A percentile compares a stretch with the other conserved stretches of the same genome.
Conservation (phyloP, 305 asterid species). For the Ilex paraguariensis region DNA sequence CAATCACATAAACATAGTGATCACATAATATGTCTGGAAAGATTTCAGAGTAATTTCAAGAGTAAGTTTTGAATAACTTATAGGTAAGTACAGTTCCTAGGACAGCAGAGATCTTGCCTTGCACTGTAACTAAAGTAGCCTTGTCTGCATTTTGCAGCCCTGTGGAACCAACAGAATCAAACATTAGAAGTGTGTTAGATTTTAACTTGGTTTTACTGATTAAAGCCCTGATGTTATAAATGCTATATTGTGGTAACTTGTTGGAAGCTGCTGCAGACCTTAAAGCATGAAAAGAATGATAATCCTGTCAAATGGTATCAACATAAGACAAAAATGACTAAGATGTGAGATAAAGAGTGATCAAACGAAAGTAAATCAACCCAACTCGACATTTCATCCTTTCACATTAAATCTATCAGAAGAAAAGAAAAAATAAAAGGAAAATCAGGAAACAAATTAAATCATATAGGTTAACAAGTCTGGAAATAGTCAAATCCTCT, state of each 20-base stretch:
- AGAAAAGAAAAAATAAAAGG: no score
- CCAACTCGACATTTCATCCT: no score
- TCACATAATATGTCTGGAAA: background rate
- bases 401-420: no score
- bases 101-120: slow-evolving; percentile 85
- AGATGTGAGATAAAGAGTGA: no score
- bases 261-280: slow-evolving; percentile 85
- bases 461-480: no score
- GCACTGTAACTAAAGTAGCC: slow-evolving; percentile 75
- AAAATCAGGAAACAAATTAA: no score
- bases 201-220: slow-evolving; percentile 66
- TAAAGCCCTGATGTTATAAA: slow-evolving; percentile 93
- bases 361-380: no score
- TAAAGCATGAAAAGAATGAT: slow-evolving; percentile 7
- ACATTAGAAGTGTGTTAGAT: slow-evolving; percentile 14
- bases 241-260: slow-evolving; percentile 54
- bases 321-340: no score
- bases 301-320: background rate
- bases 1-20: slow-evolving; percentile 5
- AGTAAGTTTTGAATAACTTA: slow-evolving; percentile 31
- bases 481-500: no score
- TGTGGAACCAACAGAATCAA: slow-evolving; percentile 70
- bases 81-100: slow-evolving; percentile 85
- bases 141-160: slow-evolving; percentile 98
- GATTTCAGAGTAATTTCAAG: background rate